phyloP scores from a whole-genome alignment of 1,284 basidiomycete species.

The Golubevia sp. region DNA sequence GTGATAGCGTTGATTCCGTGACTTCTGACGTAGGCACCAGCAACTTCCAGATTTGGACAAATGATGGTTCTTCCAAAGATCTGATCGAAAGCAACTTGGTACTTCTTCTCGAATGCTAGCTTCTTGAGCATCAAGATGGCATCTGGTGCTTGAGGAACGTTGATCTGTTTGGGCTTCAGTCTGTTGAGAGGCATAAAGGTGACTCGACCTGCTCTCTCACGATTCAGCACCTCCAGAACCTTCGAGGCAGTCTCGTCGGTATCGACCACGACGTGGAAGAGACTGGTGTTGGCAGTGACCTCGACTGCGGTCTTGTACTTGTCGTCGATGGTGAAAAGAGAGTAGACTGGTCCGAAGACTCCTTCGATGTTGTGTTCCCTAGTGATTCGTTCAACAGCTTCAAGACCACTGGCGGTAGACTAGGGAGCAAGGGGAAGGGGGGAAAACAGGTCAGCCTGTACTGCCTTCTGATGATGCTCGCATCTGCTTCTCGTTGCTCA shows the following conservation, averaged over 20 bases:
- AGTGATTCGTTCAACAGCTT: conserved; percentile 80
- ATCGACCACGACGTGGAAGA: conserved; percentile 98
- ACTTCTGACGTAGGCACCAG: conserved; percentile 89
- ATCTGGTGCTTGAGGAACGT: conserved; percentile 76
- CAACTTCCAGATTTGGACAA: conserved; percentile 86
- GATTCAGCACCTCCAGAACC: conserved; percentile 88
- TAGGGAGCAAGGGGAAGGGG: conserved; percentile 56
- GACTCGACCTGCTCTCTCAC: conserved; percentile 87
- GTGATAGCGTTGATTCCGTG: conserved; percentile 97
- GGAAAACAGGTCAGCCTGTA: not conserved
- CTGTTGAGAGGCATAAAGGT: conserved; percentile 99
- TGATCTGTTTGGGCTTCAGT: conserved; percentile 74
- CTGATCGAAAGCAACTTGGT: conserved; percentile 87
- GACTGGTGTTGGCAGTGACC: conserved; percentile 85
- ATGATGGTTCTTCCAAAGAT: conserved; percentile 99
- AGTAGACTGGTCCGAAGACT: conserved; percentile 91
- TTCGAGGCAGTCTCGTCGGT: conserved; percentile 86
- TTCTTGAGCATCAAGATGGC: conserved; percentile 79
- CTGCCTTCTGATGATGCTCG: too few species aligned
- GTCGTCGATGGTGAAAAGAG: conserved; percentile 88
- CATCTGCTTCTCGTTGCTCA: conserved; percentile 57
- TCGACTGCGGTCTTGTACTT: conserved; percentile 93
- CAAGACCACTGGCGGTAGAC: conserved; percentile 86
- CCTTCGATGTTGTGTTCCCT: conserved; percentile 73
- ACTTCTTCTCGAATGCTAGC: conserved; percentile 75